These are phyloP conservation scores for Penicillium atrosanguineum DNA, from an alignment of 495 filamentous ascomycete species.

Conservation along the genomic window DNA sequence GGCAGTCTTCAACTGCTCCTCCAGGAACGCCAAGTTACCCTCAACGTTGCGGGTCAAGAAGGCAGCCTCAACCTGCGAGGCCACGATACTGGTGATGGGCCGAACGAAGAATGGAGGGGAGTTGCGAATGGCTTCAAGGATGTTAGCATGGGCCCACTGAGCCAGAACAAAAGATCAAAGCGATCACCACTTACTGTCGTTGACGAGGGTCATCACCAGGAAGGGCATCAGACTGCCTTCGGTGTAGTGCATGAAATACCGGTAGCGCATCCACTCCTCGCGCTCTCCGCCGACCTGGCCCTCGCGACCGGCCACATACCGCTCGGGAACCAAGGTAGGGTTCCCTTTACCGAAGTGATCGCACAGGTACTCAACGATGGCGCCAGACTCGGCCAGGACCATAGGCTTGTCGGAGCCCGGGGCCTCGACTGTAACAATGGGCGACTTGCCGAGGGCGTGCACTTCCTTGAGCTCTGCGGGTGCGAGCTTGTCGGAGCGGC, in stretches of 20 bases:
- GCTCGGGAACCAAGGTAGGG: slow-evolving; percentile 57
- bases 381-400: slow-evolving; percentile 75
- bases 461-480: slow-evolving; percentile 70
- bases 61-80: slow-evolving; percentile 53
- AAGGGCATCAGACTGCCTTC: slow-evolving; percentile 79
- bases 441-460: slow-evolving; percentile 84
- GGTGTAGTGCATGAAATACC: slow-evolving; percentile 77
- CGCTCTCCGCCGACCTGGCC: slow-evolving; percentile 64
- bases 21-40: slow-evolving; percentile 68
- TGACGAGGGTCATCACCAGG: slow-evolving; percentile 57
- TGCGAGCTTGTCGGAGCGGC: slow-evolving; percentile 58
- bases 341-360: slow-evolving; percentile 61
- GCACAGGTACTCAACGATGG: slow-evolving; percentile 76
- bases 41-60: slow-evolving; percentile 65
- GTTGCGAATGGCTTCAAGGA: slow-evolving; percentile 54
- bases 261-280: slow-evolving; percentile 72
- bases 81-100: slow-evolving; percentile 66
- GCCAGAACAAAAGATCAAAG: not conserved
- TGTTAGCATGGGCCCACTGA: not conserved
- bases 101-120: slow-evolving; percentile 81
- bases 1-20: slow-evolving; percentile 63
- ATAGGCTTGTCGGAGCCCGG: slow-evolving; percentile 47
- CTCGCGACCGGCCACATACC: slow-evolving; percentile 51
- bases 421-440: slow-evolving; percentile 61
- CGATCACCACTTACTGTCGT: slow-evolving; percentile 46